Evolutionary conservation across 306 rosid genomes (phyloP).

Genomic region (Purshia tridentata): DNA sequence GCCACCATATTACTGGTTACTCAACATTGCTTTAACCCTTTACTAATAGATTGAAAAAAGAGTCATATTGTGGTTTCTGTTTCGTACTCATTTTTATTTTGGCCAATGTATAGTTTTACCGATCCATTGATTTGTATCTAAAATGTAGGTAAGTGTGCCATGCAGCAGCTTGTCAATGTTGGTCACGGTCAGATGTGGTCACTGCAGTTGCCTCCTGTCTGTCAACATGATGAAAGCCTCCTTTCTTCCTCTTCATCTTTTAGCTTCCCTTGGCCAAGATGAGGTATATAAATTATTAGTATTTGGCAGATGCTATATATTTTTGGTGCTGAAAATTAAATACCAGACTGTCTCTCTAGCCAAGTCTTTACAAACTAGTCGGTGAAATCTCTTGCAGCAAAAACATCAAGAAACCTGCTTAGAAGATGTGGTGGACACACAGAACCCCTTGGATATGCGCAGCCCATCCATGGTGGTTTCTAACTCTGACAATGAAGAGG

Average conservation of each 20-base stretch:
- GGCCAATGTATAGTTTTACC: neutral
- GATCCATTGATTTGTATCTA: constrained; percentile 6
- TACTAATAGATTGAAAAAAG: neutral
- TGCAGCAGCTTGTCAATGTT: constrained; percentile 84
- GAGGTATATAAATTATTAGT: constrained; percentile 28
- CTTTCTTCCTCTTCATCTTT: constrained; percentile 75
- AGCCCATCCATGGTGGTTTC: constrained; percentile 43
- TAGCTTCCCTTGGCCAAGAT: constrained; percentile 59
- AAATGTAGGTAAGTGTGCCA: constrained; percentile 84
- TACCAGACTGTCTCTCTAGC: neutral
- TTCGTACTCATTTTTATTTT: neutral
- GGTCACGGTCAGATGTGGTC: constrained; percentile 93
- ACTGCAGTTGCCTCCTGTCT: constrained; percentile 79
- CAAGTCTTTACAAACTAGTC: too few species aligned
- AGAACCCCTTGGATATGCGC: constrained; percentile 38
- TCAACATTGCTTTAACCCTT: neutral
- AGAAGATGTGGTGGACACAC: constrained; percentile 41
- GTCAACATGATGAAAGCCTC: constrained; percentile 88
- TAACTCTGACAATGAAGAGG: constrained; percentile 67
- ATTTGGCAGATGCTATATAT: too few species aligned
- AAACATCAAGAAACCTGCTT: constrained; percentile 35
- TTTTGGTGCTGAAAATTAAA: neutral
- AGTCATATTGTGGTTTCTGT: neutral
- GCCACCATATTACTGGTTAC: constrained; percentile 66
- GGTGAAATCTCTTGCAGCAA: constrained; percentile 29